Conservation (phyloP, 352 stramenopile genomes). For the Globisporangium spinosum region DNA sequence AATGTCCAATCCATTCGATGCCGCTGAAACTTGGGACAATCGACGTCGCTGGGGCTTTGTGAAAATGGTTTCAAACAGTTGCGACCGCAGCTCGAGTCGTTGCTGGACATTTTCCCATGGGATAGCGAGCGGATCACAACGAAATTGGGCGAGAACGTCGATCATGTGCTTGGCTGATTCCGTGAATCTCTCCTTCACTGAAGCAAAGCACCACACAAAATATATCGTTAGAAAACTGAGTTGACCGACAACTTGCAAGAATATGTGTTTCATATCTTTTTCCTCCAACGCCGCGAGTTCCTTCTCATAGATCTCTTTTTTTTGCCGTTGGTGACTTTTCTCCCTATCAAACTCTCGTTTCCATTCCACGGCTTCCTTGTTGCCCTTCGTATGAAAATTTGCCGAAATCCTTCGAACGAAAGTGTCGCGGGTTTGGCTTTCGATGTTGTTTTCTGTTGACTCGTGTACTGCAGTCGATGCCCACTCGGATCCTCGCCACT, state of each 20-base stretch:
- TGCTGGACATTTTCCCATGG: conserved; percentile 54
- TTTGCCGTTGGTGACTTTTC: conserved; percentile 42
- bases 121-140: conserved; percentile 39
- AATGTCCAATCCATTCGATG: conserved; percentile 9
- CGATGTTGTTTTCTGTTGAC: neutral
- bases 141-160: conserved; percentile 55
- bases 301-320: conserved; percentile 68
- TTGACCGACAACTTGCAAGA: neutral
- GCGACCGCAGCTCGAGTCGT: conserved; percentile 38
- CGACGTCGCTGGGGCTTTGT: conserved; percentile 40
- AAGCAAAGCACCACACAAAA: neutral
- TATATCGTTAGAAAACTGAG: neutral
- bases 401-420: conserved; percentile 59
- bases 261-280: conserved; percentile 33
- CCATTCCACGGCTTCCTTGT: conserved; percentile 46
- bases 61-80: conserved; percentile 68
- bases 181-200: conserved; percentile 66
- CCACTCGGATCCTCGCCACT: neutral
- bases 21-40: conserved; percentile 17
- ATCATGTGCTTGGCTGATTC: conserved; percentile 74
- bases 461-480: neutral
- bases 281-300: conserved; percentile 65
- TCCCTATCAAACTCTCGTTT: conserved; percentile 71
- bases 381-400: conserved; percentile 56
- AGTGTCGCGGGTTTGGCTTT: conserved; percentile 26